A percentile compares a stretch with the other conserved stretches of the same genome.
Evolutionary conservation across 352 stramenopile species (phyloP).

Genomic region (Phytopythium kandeliae): DNA sequence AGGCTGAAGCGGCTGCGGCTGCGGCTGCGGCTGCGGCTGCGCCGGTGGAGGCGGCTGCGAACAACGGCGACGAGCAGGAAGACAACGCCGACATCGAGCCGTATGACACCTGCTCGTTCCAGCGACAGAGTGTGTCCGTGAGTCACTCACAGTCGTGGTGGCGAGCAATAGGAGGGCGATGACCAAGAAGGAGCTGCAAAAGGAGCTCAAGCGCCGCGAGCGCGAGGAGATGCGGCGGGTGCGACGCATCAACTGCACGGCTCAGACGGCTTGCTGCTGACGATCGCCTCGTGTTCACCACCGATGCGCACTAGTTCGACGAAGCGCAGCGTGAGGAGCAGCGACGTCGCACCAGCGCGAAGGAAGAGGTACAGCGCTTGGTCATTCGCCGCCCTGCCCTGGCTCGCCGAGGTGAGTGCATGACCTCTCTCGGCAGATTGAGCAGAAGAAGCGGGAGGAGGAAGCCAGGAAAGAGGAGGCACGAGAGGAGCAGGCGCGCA

Average conservation of each 20-base stretch:
- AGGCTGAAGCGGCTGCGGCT: too few species aligned
- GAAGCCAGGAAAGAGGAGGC: constrained; percentile 39
- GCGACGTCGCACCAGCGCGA: constrained; percentile 42
- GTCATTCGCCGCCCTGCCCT: not conserved
- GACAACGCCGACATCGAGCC: constrained; percentile 28
- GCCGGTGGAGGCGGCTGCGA: constrained; percentile 6
- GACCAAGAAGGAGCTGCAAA: constrained; percentile 75
- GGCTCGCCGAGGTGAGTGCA: not conserved
- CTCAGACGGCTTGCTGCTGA: too few species aligned
- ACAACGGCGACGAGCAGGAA: constrained; percentile 11
- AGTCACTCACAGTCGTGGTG: constrained; percentile 1
- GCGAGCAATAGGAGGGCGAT: constrained; percentile 26
- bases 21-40: constrained; percentile 6
- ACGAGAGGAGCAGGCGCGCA: constrained; percentile 39
- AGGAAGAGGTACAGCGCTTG: constrained; percentile 27
- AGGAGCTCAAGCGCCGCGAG: constrained; percentile 73
- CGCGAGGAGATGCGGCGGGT: constrained; percentile 67
- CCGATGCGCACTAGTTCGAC: constrained; percentile 67
- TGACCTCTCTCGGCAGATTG: constrained; percentile 7
- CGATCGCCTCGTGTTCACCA: too few species aligned
- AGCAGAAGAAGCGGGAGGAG: constrained; percentile 57
- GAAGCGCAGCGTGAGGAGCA: constrained; percentile 58
- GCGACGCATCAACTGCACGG: too few species aligned
- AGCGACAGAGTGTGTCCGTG: not conserved
- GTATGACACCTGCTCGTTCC: constrained; percentile 13